Base-by-base conservation (phyloP, 139 green algal genomes). In the Limnomonas spitsbergensis region DNA sequence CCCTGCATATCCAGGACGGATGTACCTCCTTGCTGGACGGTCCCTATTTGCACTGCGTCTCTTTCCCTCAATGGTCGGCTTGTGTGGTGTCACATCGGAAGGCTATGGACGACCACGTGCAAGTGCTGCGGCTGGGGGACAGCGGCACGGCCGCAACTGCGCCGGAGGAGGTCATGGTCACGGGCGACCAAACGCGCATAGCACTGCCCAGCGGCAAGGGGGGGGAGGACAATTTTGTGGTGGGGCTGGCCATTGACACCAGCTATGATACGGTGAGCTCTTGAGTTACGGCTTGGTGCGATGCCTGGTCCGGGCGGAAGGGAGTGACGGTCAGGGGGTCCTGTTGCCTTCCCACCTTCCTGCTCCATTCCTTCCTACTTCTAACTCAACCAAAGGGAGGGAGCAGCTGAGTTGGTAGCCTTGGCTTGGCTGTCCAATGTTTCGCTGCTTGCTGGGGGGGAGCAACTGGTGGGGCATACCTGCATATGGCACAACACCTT, bases 181-280 rank as follows among this genome's bases (percentile, higher is more conserved):
- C 78, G 4, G 83, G 89, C 32, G 89, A 91, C 38, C 40, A 38
- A 3, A 66, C 86, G 24, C 80, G 81, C 3, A 88, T 93, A 36
- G 78, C 82, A 20, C 83, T 93, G 54, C 89, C 89, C 39, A 86
- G 80, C 38, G 88, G 76, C 1, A 73, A 77, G n/a, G 82, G 79
- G 2, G 84, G 89, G 4, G 72, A 36, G 26, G 80, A 87, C 61
- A 93, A 93, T 79, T 91, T 78, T 53, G 89, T 93, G 71, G 69
- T 88, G 27, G 61, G 61, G 27, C 61, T 72, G 26, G 26, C 27
- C 26, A 35, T 81, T 32, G 77, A 77, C 34, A 42, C 66, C 32
- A 77, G 37, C 35, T 27, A 36, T 29, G 77, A 81, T 40, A 66
- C 66, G 34, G 66, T 75, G 39, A 56, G 54, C 47, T 61, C 20